phyloP scores from a whole-genome alignment of 2,329 filamentous ascomycete species.

The Lasiodiplodia sp. region DNA sequence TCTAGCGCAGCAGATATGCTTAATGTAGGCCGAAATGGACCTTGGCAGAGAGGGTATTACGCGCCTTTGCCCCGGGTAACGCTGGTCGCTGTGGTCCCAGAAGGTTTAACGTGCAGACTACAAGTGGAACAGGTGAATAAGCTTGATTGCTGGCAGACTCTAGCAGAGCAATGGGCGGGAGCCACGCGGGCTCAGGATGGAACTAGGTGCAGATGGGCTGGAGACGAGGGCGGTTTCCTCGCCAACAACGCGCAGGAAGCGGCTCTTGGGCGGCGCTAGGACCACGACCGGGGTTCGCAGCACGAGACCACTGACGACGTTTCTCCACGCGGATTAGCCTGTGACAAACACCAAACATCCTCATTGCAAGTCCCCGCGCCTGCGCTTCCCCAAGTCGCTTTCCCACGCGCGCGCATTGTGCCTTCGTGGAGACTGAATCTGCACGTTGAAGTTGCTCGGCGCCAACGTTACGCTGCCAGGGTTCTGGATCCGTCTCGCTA shows the following conservation, averaged over 20 bases:
- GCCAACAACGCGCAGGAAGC: constrained; percentile 11
- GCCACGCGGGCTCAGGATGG: constrained; percentile 7
- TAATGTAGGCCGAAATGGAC: neutral
- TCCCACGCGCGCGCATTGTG: neutral
- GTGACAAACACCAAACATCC: constrained; percentile 18
- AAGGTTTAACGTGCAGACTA: neutral
- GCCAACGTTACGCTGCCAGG: neutral
- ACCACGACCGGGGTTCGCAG: constrained; percentile 12
- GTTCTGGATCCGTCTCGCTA: constrained; percentile 18
- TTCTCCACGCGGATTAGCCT: constrained; percentile 5
- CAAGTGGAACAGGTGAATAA: constrained; percentile 11
- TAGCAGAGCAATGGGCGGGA: neutral
- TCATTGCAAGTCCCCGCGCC: neutral
- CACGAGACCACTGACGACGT: neutral
- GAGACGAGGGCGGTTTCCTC: constrained; percentile 2
- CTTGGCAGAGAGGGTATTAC: too few species aligned
- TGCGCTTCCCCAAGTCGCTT: neutral
- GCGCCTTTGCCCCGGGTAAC: too few species aligned
- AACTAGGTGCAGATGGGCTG: neutral
- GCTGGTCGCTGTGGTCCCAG: neutral
- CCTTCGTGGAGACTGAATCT: too few species aligned
- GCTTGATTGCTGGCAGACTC: neutral
- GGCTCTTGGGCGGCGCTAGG: neutral
- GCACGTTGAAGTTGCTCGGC: neutral
- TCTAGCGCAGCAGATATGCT: constrained; percentile 1